Evolutionary conservation across 2,329 filamentous ascomycete species (phyloP), one percentile per base, ranked within the genome.

Genomic region (Dactylellina haptotyla): DNA sequence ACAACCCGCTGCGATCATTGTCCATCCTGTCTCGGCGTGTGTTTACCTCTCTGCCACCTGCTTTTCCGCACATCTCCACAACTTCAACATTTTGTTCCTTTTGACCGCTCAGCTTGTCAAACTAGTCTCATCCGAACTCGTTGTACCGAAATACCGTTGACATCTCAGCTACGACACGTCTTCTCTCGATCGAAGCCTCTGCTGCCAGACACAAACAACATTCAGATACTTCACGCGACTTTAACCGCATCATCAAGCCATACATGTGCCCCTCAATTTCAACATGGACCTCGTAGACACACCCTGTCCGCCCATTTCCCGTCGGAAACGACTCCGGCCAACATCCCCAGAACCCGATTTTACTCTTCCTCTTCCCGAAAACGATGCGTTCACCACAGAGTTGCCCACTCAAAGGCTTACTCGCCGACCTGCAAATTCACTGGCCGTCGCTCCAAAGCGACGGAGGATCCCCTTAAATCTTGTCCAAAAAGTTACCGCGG

Each of bases 221-320:
- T n/a, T n/a, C n/a, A n/a, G n/a, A n/a, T n/a, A 50, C 18, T 25
- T 39, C 18, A 59, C 56, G 26, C 39, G 56, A 59, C 39, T 34
- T 4, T 28, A 26, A 18, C 18, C 10, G 2, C 18, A 30, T 10
- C 8, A 9, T 23, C 12, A 16, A 28, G 14, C 46, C 26, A 51
- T n/a, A n/a, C 46, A 53, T 53, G 26, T 32, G 16, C 41, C n/a
- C 8, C 16, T 20, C 32, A 37, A 26, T 37, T 14, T 34, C 32
- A 53, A 23, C 5, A 73, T 73, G 69, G 61, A 66, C 45, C n/a
- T 72, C 53, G 9, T 20, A 30, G 67, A 72, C 30, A 72, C 67
- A n/a, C 67, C 67, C 9, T 72, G 67, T 39, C 67, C 67, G n/a
- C 37, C 61, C 16, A 30, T 32, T 30, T 45, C 48, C 32, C 61